Conservation (phyloP, 2,329 filamentous ascomycete species). For the Orbilia brochopaga region DNA sequence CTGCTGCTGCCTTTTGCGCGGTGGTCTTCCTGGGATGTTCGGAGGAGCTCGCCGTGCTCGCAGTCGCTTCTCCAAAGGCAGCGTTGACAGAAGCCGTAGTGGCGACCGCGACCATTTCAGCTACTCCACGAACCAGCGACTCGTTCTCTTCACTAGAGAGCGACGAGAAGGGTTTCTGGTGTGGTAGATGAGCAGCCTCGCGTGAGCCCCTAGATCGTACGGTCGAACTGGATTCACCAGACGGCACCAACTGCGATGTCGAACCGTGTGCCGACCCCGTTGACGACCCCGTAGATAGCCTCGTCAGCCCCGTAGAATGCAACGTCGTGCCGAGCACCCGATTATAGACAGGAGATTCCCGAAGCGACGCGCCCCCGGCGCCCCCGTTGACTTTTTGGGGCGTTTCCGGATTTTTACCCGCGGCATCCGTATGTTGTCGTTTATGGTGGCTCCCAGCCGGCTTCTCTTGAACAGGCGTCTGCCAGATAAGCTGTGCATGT, state of each 20-base stretch:
- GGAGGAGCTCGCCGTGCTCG: constrained; percentile 42
- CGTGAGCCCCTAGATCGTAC: constrained; percentile 77
- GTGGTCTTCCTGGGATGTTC: constrained; percentile 54
- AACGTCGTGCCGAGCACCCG: constrained; percentile 89
- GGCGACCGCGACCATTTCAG: constrained; percentile 90
- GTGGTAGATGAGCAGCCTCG: constrained; percentile 65
- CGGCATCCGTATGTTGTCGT: constrained; percentile 47
- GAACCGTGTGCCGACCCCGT: constrained; percentile 34
- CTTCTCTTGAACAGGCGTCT: constrained; percentile 42
- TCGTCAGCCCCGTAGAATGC: constrained; percentile 72
- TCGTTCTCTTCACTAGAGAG: constrained; percentile 83
- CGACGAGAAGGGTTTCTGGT: constrained; percentile 64
- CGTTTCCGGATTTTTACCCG: constrained; percentile 38
- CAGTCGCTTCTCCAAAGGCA: constrained; percentile 35
- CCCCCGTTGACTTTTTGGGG: constrained; percentile 52
- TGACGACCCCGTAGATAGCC: constrained; percentile 29
- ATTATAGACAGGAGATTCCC: constrained; percentile 88
- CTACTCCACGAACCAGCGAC: constrained; percentile 80
- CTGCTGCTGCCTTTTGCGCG: constrained; percentile 54
- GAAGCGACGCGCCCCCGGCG: constrained; percentile 66
- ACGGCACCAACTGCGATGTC: constrained; percentile 20
- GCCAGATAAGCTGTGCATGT: constrained; percentile 97
- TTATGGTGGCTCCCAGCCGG: constrained; percentile 42
- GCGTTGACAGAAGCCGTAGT: constrained; percentile 71
- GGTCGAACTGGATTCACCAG: constrained; percentile 24